These are phyloP conservation scores for Agrocybe pediades DNA, from an alignment of 768 basidiomycete species.

Conservation along the genomic window DNA sequence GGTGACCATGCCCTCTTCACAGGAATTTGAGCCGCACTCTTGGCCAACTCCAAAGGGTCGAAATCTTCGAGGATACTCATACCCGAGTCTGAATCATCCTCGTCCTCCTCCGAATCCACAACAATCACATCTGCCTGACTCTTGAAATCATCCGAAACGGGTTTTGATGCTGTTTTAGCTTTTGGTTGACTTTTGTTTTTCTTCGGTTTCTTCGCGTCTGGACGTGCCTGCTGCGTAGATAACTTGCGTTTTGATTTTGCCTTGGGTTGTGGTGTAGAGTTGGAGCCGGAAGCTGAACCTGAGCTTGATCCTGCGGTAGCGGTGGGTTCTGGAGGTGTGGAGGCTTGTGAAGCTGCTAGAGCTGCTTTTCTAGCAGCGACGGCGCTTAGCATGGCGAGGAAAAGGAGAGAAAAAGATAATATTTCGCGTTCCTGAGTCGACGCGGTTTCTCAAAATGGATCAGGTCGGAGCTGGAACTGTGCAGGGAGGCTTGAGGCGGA, in stretches of 20 bases:
- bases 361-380: constrained; percentile 72
- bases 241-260: constrained; percentile 47
- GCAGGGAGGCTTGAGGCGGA: too few species aligned
- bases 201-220: constrained; percentile 14
- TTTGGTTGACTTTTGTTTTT: constrained; percentile 26
- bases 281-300: neutral
- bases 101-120: constrained; percentile 41
- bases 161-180: constrained; percentile 22
- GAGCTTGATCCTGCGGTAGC: constrained; percentile 2
- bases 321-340: neutral
- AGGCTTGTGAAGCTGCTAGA: constrained; percentile 31
- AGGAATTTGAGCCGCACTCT: constrained; percentile 7
- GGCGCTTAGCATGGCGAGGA: constrained; percentile 81
- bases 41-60: constrained; percentile 4
- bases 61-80: constrained; percentile 16
- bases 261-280: neutral
- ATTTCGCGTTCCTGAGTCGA: too few species aligned
- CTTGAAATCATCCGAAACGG: constrained; percentile 31
- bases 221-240: constrained; percentile 23
- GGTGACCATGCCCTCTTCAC: constrained; percentile 58
- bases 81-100: constrained; percentile 24
- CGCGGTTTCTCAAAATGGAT: too few species aligned
- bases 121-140: constrained; percentile 39
- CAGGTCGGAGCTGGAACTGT: too few species aligned
- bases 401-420: too few species aligned